Percentiles rank a stretch among this genome's conserved stretches.
Evolutionary conservation across 2,329 filamentous ascomycete genomes (phyloP).

Genomic region (Diplocarpon mali): DNA sequence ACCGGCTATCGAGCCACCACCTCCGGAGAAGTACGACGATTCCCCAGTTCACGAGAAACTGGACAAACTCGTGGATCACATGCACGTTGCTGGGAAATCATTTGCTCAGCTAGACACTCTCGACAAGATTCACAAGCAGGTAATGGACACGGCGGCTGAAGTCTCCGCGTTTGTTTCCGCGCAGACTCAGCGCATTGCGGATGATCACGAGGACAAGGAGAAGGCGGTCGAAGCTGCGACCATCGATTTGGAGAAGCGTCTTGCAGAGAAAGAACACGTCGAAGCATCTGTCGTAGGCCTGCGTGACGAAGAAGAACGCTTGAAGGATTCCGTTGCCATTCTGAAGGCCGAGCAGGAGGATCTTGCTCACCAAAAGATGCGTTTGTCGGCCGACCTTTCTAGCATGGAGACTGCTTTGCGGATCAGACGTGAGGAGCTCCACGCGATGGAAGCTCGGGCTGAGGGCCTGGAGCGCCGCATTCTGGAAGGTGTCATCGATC

Average conservation of each 20-base stretch:
- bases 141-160: slow-evolving; percentile 72
- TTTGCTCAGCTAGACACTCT: slow-evolving; percentile 69
- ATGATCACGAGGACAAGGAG: slow-evolving; percentile 70
- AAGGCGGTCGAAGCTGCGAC: slow-evolving; percentile 70
- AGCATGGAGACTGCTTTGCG: slow-evolving; percentile 83
- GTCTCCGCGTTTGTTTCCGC: slow-evolving; percentile 70
- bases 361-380: slow-evolving; percentile 65
- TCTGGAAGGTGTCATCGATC: slow-evolving; percentile 89
- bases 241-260: slow-evolving; percentile 67
- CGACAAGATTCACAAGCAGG: slow-evolving; percentile 80
- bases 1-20: slow-evolving; percentile 40
- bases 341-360: slow-evolving; percentile 56
- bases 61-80: slow-evolving; percentile 49
- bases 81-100: slow-evolving; percentile 54
- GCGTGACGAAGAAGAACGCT: slow-evolving; percentile 49
- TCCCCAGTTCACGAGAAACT: slow-evolving; percentile 46
- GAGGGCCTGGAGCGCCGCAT: slow-evolving; percentile 86
- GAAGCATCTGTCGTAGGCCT: slow-evolving; percentile 39
- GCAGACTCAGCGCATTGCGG: slow-evolving; percentile 63
- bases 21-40: slow-evolving; percentile 50
- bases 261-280: slow-evolving; percentile 52
- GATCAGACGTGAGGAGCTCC: slow-evolving; percentile 81
- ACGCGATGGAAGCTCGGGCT: slow-evolving; percentile 80
- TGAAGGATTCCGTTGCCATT: slow-evolving; percentile 42
- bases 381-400: slow-evolving; percentile 75